Base-by-base conservation (phyloP, 805 yeast genomes). In the Pichia scutulata region DNA sequence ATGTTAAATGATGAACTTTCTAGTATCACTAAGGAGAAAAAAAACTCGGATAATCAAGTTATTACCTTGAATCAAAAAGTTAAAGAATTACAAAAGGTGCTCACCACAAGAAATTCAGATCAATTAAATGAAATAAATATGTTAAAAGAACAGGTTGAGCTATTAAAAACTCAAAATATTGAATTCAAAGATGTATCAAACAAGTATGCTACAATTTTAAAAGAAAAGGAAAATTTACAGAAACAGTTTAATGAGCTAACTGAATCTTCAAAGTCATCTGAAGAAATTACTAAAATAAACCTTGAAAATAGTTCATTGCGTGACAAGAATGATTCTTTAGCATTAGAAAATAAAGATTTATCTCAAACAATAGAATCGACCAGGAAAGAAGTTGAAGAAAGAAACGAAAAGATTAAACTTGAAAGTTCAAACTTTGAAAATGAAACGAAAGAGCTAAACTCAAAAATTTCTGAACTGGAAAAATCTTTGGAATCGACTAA, bases 1-100 rank as follows among this genome's bases (percentile, higher is more conserved):
- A 63, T 90, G 68, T 70, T 84, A 51, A 80, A 76, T 56, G 75
- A 73, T 1, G 97, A 92, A 61, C 67, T 90, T 59, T 73, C 82
- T 48, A 72, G 76, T 28, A 60, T 76, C 6, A 54, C 70, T 0
- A 60, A 67, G 25, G 52, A 53, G 39, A 60, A 50, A 49, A 57
- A 52, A 4, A 30, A 42, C 1, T 43, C 59, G 24, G 55, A 56
- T 22, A 55, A 50, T 12, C 58, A 58, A 36, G 43, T 44, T 2
- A 46, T 42, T 6, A 41, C 41, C 2, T 37, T 59, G 43, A 43
- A 44, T 21, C 43, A 48, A 13, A 50, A 55, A 21, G 44, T 60
- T 2, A 49, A 46, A 19, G 56, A 49, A 30, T 21, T 56, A 10
- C 54, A 53, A 21, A 46, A 47, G 6, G 54, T 50, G 7, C 42